A percentile compares a stretch with the other conserved stretches of the same genome.
Conservation (phyloP, 352 stramenopile species). For the Pythium aphanidermatum region DNA sequence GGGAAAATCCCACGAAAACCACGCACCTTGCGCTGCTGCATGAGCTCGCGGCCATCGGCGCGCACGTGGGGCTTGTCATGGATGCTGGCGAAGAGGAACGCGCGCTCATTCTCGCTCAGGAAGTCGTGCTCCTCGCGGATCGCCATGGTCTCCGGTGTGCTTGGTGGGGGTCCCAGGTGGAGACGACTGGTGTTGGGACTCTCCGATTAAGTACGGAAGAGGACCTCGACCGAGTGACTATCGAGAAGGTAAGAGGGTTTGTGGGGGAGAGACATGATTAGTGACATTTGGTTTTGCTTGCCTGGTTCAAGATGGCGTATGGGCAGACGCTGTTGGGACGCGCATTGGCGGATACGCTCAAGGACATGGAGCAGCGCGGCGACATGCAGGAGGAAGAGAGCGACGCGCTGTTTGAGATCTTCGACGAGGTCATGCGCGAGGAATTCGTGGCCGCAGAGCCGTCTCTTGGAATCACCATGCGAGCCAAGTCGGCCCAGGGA, state of each 20-base stretch:
- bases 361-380: conserved; percentile 31
- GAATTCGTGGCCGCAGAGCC: conserved; percentile 19
- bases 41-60: conserved; percentile 67
- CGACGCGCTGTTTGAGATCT: conserved; percentile 46
- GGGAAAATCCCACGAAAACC: neutral
- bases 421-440: conserved; percentile 38
- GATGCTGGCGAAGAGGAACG: conserved; percentile 68
- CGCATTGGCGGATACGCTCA: conserved; percentile 55
- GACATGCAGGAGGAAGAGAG: conserved; percentile 23
- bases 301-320: conserved; percentile 32
- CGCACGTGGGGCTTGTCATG: conserved; percentile 50
- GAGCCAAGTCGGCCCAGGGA: neutral
- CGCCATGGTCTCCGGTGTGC: conserved; percentile 7
- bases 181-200: neutral
- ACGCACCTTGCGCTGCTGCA: conserved; percentile 69
- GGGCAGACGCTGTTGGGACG: conserved; percentile 49
- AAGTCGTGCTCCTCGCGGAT: conserved; percentile 44
- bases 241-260: neutral
- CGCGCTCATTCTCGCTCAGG: conserved; percentile 75
- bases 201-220: conserved; percentile 8
- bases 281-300: conserved; percentile 4
- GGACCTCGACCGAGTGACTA: too few species aligned
- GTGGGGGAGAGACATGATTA: neutral
- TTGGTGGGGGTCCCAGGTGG: neutral
- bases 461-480: neutral